These are phyloP conservation scores for Paraphoma sp. DNA, from an alignment of 2,329 filamentous ascomycete genomes.

Conservation along the genomic window DNA sequence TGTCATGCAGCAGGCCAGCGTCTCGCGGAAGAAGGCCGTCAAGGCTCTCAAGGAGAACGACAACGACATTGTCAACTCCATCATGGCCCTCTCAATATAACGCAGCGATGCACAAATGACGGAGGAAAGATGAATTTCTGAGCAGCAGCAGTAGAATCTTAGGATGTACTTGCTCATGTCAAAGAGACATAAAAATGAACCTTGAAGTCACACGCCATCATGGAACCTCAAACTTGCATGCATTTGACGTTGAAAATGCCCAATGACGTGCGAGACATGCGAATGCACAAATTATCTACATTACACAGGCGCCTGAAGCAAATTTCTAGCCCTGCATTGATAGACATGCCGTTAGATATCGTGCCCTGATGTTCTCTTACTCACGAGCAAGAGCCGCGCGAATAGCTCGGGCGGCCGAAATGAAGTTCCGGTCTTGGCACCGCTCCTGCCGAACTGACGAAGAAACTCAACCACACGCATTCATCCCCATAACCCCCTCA, in stretches of 20 bases:
- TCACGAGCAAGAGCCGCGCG: not conserved
- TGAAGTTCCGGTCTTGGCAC: constrained; percentile 1
- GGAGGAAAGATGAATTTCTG: constrained; percentile 19
- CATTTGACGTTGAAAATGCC: too few species aligned
- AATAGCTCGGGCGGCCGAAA: not conserved
- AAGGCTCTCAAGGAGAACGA: constrained; percentile 99
- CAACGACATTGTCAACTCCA: constrained; percentile 99
- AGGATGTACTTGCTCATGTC: constrained; percentile 23
- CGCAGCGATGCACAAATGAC: constrained; percentile 13
- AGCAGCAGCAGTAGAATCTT: constrained; percentile 15
- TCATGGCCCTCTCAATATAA: constrained; percentile 84
- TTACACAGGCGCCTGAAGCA: too few species aligned
- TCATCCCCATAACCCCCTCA: constrained; percentile 43
- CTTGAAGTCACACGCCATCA: constrained; percentile 14
- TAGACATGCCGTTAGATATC: not conserved
- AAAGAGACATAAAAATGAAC: constrained; percentile 10
- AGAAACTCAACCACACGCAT: constrained; percentile 53
- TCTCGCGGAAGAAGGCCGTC: constrained; percentile 97
- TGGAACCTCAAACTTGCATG: not conserved
- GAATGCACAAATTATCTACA: too few species aligned
- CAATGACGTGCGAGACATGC: too few species aligned
- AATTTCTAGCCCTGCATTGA: too few species aligned
- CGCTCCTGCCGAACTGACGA: constrained; percentile 12
- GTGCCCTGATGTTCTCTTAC: not conserved
- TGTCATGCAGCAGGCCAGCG: constrained; percentile 96